Base-by-base conservation (phyloP, 495 filamentous ascomycete species). In the Penicillium verhagenii region DNA sequence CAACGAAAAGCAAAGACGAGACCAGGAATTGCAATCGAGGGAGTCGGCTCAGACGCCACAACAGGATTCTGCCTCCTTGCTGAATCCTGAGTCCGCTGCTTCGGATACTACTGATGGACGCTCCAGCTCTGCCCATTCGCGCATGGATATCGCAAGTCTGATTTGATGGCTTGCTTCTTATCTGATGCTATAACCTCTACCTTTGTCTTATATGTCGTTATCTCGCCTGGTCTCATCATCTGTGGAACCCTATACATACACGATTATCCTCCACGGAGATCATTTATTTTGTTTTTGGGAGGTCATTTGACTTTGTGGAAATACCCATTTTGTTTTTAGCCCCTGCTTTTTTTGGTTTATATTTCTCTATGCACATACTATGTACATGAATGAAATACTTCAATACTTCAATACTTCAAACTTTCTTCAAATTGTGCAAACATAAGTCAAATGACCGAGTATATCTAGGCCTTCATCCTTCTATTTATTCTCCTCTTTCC, bases 111-210 rank as follows among this genome's bases (percentile, higher is more conserved):
- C 69, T n/a, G 65, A 77, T 6, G 64, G 57, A 28, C 70, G 58
- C 43, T 60, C 72, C 6, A 72, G 53, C 42, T 69, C 70, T 48
- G 63, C 71, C 29, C 72, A 75, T 58, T 81, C 80, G 65, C 79
- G 88, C 55, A 89, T 92, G 71, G 89, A 86, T 56, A 92, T 92
- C 62, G 87, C 88, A 33, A 91, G 88, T 68, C 91, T 92, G 47
- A 91, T 92, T 20, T 76, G 48, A 72, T 42, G 13, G n/a, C 6
- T 16, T 16, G 6, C n/a, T 39, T 18, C 10, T 39, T 39, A 11
- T 43, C 13, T 43, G 39, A 20, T 43, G 28, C 7, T 31, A 9
- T 31, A 11, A 31, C 9, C 28, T 31, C 3, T 11, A 31, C 6
- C 5, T 11, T 31, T 31, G 13, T 10, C 1, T 8, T 31, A 11